A percentile compares a stretch with the other conserved stretches of the same genome.
phyloP scores from a whole-genome alignment of 805 yeast species.

The Wickerhamiella spandovensis region DNA sequence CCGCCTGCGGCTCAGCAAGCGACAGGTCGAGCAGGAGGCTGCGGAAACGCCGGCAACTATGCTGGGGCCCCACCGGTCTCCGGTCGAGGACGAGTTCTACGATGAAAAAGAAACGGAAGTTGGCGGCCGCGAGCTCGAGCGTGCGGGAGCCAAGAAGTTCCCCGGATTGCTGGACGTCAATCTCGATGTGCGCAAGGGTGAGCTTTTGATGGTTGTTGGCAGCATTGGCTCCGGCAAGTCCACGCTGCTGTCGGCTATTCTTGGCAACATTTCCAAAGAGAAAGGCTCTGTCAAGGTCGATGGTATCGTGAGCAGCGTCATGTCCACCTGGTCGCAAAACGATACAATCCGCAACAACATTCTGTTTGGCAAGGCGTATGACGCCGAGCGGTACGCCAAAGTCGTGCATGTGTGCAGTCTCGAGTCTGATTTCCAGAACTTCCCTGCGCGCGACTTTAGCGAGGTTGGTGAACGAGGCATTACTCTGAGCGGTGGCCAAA shows the following conservation, averaged over 20 bases:
- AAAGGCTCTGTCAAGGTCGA: conserved; percentile 39
- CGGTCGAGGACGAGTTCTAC: conserved; percentile 6
- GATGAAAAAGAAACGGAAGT: conserved; percentile 2
- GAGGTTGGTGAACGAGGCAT: conserved; percentile 88
- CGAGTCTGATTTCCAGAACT: conserved; percentile 46
- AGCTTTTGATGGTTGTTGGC: conserved; percentile 66
- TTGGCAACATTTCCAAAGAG: conserved; percentile 53
- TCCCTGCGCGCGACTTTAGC: conserved; percentile 54
- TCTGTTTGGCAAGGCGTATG: conserved; percentile 46
- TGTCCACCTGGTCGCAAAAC: conserved; percentile 77
- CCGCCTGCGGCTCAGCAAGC: conserved; percentile 7
- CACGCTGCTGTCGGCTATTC: conserved; percentile 53
- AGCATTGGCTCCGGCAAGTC: conserved; percentile 74
- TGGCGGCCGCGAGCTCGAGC: conserved; percentile 2
- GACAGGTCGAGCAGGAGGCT: conserved; percentile 4
- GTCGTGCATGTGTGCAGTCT: conserved; percentile 56
- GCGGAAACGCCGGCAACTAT: conserved; percentile 2
- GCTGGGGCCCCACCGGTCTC: conserved; percentile 1
- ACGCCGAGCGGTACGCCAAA: conserved; percentile 35
- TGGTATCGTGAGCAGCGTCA: conserved; percentile 43
- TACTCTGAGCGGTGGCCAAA: conserved; percentile 82
- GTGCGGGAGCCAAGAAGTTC: conserved; percentile 23
- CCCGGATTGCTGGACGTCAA: conserved; percentile 39
- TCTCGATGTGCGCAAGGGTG: conserved; percentile 45
- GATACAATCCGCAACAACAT: conserved; percentile 67